phyloP scores from a whole-genome alignment of 106 monocot species.

The Dendrobium officinale region DNA sequence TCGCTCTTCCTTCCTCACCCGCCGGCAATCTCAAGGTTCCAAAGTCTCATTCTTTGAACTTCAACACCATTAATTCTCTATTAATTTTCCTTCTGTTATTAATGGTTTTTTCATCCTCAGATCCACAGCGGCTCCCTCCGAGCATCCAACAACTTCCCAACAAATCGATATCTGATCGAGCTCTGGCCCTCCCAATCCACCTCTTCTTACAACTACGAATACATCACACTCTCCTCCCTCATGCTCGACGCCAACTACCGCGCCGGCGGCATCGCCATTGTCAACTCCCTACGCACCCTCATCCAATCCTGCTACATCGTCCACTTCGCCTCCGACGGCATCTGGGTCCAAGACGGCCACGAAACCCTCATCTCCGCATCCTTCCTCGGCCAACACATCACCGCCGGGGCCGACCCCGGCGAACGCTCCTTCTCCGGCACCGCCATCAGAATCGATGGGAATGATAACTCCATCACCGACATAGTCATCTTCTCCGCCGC shows the following conservation, averaged over 20 bases:
- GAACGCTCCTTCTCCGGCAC: slow-evolving; percentile 38
- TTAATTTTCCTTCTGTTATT: not conserved
- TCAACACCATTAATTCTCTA: no score
- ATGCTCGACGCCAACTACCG: slow-evolving; percentile 60
- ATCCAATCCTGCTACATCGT: slow-evolving; percentile 52
- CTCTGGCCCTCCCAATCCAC: slow-evolving; percentile 17
- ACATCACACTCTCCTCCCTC: slow-evolving; percentile 52
- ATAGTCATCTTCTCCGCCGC: slow-evolving; percentile 49
- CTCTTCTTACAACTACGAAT: slow-evolving; percentile 37
- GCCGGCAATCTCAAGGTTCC: slow-evolving; percentile 65
- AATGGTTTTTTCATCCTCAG: slow-evolving; percentile 13
- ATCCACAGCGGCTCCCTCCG: slow-evolving; percentile 57
- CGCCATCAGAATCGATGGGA: slow-evolving; percentile 31
- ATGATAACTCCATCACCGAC: slow-evolving; percentile 54
- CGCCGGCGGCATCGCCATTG: slow-evolving; percentile 50
- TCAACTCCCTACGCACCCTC: slow-evolving; percentile 54
- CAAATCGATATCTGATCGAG: slow-evolving; percentile 61
- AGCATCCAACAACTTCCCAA: slow-evolving; percentile 61
- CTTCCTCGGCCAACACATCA: slow-evolving; percentile 48
- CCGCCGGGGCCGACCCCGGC: slow-evolving; percentile 35
- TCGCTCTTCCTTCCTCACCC: slow-evolving; percentile 26
- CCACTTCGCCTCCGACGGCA: slow-evolving; percentile 52
- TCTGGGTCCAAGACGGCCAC: slow-evolving; percentile 35
- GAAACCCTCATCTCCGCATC: slow-evolving; percentile 31
- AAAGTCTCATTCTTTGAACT: not conserved